Evolutionary conservation across 305 asterid species (phyloP).

Genomic region (Fraxinus nigra): DNA sequence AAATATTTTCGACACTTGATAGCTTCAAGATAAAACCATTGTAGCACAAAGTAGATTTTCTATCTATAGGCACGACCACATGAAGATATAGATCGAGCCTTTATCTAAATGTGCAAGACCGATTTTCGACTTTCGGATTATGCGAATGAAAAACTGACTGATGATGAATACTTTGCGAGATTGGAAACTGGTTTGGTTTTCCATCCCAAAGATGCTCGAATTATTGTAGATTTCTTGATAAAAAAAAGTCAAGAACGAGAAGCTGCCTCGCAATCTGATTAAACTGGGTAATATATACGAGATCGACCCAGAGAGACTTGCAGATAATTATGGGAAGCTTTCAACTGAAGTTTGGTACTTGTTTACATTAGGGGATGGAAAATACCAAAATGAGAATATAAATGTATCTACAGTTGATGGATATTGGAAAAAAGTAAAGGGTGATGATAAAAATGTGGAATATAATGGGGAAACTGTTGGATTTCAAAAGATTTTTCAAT

Average conservation of each 20-base stretch:
- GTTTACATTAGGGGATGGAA: conserved; percentile 25
- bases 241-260: conserved; percentile 1
- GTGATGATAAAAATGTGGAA: neutral
- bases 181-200: neutral
- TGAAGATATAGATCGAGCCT: no score
- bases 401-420: conserved; percentile 19
- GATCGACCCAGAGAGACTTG: neutral
- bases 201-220: conserved; percentile 9
- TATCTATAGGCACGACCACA: no score
- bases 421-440: conserved; percentile 24
- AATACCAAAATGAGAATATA: conserved; percentile 3
- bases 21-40: no score
- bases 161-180: no score
- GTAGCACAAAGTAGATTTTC: no score
- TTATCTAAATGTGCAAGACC: no score
- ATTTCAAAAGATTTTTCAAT: conserved; percentile 7
- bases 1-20: no score
- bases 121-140: no score
- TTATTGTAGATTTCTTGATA: neutral
- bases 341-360: conserved; percentile 21
- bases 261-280: no score
- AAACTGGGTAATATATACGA: no score
- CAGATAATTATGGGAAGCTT: neutral
- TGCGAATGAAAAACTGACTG: no score
- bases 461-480: neutral